These are phyloP conservation scores for Umbelopsis isabellina DNA, from an alignment of 192 early-diverging fungal species.

Conservation along the genomic window DNA sequence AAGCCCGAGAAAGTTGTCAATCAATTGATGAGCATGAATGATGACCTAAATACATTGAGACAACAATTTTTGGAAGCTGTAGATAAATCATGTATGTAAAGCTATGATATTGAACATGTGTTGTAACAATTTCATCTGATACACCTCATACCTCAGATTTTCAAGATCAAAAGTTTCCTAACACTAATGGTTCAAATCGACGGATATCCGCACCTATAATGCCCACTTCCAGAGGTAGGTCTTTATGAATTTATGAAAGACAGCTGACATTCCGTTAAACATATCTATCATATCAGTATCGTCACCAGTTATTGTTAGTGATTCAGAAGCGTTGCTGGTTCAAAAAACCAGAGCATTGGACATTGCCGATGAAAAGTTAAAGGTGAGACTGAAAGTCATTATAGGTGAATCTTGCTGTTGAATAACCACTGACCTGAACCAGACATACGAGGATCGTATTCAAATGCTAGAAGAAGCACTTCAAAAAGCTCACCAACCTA, in stretches of 20 bases:
- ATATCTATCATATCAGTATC: neutral
- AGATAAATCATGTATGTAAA: conserved; percentile 40
- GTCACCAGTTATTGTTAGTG: neutral
- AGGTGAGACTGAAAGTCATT: conserved; percentile 7
- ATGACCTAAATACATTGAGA: conserved; percentile 49
- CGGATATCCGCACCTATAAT: neutral
- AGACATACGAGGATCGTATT: conserved; percentile 42
- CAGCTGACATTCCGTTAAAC: neutral
- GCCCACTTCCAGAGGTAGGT: conserved; percentile 7
- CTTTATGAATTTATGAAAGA: neutral
- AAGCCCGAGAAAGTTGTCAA: conserved; percentile 17
- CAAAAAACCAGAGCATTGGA: conserved; percentile 22
- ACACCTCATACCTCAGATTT: neutral
- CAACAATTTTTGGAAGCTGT: conserved; percentile 47
- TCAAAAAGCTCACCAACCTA: conserved; percentile 41
- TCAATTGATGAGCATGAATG: conserved; percentile 38
- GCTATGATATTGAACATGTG: neutral
- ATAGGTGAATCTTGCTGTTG: too few species aligned
- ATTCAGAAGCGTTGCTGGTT: conserved; percentile 19
- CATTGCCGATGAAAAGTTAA: conserved; percentile 30
- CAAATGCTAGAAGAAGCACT: conserved; percentile 43
- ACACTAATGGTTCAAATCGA: neutral
- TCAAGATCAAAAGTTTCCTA: neutral
- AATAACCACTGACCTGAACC: neutral
- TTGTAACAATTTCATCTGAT: neutral